These are phyloP conservation scores for Suillus decipiens DNA, from an alignment of 768 basidiomycete species.

Conservation along the genomic window DNA sequence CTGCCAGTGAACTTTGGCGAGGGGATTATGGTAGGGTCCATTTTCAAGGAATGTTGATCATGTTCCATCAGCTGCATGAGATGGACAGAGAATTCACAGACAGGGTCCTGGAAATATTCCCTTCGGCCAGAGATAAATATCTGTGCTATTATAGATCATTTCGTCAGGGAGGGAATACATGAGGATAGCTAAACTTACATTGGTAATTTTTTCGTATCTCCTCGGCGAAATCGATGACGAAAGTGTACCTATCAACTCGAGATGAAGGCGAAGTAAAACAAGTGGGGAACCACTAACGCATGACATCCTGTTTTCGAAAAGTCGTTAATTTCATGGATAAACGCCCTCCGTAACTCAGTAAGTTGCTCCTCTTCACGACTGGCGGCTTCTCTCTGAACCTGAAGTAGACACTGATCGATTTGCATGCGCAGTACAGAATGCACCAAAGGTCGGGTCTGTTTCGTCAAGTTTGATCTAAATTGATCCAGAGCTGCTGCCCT, in stretches of 20 bases:
- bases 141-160: background rate
- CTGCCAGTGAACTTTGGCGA: constrained; percentile 20
- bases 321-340: constrained; percentile 24
- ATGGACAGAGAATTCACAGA: constrained; percentile 24
- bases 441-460: background rate
- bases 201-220: background rate
- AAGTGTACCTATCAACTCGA: constrained; percentile 13
- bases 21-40: constrained; percentile 25
- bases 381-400: constrained; percentile 7
- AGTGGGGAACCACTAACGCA: constrained; percentile 11
- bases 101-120: constrained; percentile 24
- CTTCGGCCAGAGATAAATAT: constrained; percentile 19
- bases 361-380: constrained; percentile 15
- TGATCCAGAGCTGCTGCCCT: background rate
- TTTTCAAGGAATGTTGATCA: constrained; percentile 30
- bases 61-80: constrained; percentile 29
- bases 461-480: background rate
- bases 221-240: constrained; percentile 9
- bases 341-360: constrained; percentile 14
- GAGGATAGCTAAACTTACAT: background rate
- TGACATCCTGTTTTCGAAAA: constrained; percentile 9
- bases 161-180: background rate
- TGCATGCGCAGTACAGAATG: constrained; percentile 16
- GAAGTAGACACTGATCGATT: background rate
- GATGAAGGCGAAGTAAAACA: background rate